Evolutionary conservation across 164 flowering plant species (phyloP).

Genomic region (Tetracentron sinense): DNA sequence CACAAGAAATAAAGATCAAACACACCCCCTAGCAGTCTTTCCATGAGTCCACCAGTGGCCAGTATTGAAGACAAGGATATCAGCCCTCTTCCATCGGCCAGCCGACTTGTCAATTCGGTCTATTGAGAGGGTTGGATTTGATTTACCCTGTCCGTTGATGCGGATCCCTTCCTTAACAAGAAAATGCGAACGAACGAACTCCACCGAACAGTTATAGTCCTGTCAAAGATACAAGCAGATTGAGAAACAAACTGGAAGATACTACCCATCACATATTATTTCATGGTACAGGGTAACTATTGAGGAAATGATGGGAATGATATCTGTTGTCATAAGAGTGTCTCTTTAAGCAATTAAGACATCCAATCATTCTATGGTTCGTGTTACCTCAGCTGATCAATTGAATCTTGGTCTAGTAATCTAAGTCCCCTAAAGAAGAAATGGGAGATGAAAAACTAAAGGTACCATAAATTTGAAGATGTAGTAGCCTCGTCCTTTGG

Average conservation of each 20-base stretch:
- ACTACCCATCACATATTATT: background rate
- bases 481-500: conserved; percentile 84
- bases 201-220: conserved; percentile 83
- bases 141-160: conserved; percentile 56
- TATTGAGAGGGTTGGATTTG: conserved; percentile 77
- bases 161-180: conserved; percentile 85
- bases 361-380: background rate
- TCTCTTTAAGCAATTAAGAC: background rate
- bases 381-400: too few relatives aligned
- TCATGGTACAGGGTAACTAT: background rate
- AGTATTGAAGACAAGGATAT: conserved; percentile 86
- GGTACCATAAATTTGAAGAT: conserved; percentile 77
- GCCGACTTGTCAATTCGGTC: conserved; percentile 78
- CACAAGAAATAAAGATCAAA: conserved; percentile 6
- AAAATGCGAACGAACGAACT: conserved; percentile 88
- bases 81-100: conserved; percentile 68
- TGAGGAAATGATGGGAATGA: background rate
- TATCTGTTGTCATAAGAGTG: background rate
- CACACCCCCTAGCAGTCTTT: conserved; percentile 87
- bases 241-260: background rate
- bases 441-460: background rate
- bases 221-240: conserved; percentile 22
- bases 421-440: background rate
- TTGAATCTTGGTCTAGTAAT: background rate
- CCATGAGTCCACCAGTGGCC: conserved; percentile 99